Percentiles rank a stretch among this genome's conserved stretches.
These are phyloP conservation scores for Rhipidocladum racemiflorum DNA, from an alignment of 176 grass and related monocot species.

Conservation along the genomic window DNA sequence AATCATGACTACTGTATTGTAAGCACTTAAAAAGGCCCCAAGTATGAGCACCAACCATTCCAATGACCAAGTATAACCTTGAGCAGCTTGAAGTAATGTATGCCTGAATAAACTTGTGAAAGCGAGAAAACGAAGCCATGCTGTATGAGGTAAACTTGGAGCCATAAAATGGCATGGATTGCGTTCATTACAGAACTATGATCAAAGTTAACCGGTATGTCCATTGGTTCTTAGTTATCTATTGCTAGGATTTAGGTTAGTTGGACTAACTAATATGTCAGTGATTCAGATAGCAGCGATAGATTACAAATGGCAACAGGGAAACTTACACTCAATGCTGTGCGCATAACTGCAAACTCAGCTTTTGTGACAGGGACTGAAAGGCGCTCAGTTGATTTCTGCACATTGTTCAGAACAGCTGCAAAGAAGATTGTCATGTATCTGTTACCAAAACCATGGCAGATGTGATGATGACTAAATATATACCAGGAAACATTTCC, in stretches of 20 bases:
- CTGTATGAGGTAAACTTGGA: not conserved
- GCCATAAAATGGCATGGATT: not conserved
- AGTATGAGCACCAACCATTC: not conserved
- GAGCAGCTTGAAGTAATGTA: not conserved
- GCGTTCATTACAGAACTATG: not conserved
- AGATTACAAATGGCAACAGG: conserved; percentile 18
- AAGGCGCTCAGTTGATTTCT: conserved; percentile 73
- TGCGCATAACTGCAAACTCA: conserved; percentile 85
- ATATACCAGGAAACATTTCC: not conserved
- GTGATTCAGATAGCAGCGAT: not conserved
- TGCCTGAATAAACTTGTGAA: not conserved
- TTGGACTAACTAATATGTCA: not conserved
- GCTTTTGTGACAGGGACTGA: conserved; percentile 74
- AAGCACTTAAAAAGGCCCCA: not conserved
- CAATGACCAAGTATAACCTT: not conserved
- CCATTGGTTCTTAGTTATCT: not conserved
- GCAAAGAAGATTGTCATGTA: conserved; percentile 31
- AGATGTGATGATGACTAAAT: not conserved
- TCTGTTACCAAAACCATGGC: conserved; percentile 3
- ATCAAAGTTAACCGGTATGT: not conserved
- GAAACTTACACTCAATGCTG: conserved; percentile 77
- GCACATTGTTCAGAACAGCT: conserved; percentile 64
- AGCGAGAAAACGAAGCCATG: not conserved
- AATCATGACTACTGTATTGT: not conserved
- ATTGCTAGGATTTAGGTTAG: not conserved